Evolutionary conservation across 2,329 filamentous ascomycete genomes (phyloP).

Genomic region (Monosporascus cannonballus): DNA sequence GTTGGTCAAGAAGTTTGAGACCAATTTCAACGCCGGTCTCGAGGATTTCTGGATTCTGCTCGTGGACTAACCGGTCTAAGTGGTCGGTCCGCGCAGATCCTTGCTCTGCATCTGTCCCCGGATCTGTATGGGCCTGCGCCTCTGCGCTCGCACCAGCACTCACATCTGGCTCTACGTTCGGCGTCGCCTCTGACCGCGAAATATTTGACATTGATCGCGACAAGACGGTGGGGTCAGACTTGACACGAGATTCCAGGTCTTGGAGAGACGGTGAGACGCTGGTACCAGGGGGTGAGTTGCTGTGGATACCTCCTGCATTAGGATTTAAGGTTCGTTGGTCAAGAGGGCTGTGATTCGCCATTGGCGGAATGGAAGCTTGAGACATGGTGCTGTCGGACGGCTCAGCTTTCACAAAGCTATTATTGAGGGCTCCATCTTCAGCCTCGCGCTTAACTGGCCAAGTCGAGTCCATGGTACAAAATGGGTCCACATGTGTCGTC

Average conservation of each 20-base stretch:
- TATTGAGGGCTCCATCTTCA: not conserved
- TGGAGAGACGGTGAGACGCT: not conserved
- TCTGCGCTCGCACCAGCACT: not conserved
- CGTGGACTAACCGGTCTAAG: slow-evolving; percentile 13
- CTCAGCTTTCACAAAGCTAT: not conserved
- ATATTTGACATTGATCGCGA: not conserved
- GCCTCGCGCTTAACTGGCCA: not conserved
- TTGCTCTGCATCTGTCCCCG: not conserved
- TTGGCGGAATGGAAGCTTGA: not conserved
- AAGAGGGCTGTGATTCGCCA: not conserved
- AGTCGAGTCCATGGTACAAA: not conserved
- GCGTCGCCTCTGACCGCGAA: not conserved
- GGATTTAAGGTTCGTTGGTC: not conserved
- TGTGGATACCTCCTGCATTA: not conserved
- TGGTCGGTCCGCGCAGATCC: slow-evolving; percentile 2
- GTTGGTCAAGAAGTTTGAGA: slow-evolving; percentile 9
- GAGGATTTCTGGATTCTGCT: slow-evolving; percentile 10
- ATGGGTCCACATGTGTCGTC: too few species aligned
- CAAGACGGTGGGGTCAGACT: not conserved
- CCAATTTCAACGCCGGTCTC: slow-evolving; percentile 15
- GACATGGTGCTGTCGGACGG: not conserved
- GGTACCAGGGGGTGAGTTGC: not conserved
- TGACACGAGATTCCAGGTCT: not conserved
- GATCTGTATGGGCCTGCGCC: not conserved
- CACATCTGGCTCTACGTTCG: not conserved